Conservation (phyloP, 2,329 filamentous ascomycete species). For the Periconia macrospinosa region DNA sequence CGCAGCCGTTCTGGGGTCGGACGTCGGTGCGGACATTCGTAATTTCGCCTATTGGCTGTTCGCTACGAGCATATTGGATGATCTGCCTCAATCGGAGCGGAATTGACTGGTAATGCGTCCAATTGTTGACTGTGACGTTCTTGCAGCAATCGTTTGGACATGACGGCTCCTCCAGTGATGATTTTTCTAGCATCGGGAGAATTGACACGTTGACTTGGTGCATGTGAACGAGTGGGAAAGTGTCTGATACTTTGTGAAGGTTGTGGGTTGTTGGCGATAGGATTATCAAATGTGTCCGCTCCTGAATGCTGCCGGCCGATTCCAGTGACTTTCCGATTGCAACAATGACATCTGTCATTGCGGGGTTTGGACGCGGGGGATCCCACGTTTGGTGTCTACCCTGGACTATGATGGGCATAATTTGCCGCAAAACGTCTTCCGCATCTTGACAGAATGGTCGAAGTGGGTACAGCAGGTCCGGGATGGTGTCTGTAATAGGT, state of each 20-base stretch:
- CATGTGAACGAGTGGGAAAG: constrained; percentile 22
- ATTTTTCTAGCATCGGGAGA: constrained; percentile 22
- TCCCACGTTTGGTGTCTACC: constrained; percentile 27
- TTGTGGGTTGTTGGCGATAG: constrained; percentile 25
- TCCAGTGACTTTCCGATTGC: constrained; percentile 25
- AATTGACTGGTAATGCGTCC: constrained; percentile 24
- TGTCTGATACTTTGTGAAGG: constrained; percentile 25
- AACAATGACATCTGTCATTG: constrained; percentile 29
- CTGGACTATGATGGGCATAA: constrained; percentile 19
- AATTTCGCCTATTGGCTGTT: constrained; percentile 23
- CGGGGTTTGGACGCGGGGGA: constrained; percentile 31
- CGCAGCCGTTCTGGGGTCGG: constrained; percentile 25
- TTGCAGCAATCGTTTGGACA: constrained; percentile 25
- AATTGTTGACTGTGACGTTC: constrained; percentile 30
- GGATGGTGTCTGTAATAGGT: constrained; percentile 25
- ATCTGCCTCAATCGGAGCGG: constrained; percentile 25
- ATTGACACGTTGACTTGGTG: constrained; percentile 32
- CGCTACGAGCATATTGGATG: constrained; percentile 26
- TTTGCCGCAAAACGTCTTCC: constrained; percentile 17
- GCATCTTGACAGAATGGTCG: constrained; percentile 13
- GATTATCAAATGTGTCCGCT: constrained; percentile 29
- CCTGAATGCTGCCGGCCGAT: constrained; percentile 10
- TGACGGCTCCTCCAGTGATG: constrained; percentile 14
- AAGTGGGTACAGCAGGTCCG: constrained; percentile 28
- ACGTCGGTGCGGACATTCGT: constrained; percentile 24